These are phyloP conservation scores for Vaccinium macrocarpon DNA, from an alignment of 148 eudicot species.

Conservation along the genomic window DNA sequence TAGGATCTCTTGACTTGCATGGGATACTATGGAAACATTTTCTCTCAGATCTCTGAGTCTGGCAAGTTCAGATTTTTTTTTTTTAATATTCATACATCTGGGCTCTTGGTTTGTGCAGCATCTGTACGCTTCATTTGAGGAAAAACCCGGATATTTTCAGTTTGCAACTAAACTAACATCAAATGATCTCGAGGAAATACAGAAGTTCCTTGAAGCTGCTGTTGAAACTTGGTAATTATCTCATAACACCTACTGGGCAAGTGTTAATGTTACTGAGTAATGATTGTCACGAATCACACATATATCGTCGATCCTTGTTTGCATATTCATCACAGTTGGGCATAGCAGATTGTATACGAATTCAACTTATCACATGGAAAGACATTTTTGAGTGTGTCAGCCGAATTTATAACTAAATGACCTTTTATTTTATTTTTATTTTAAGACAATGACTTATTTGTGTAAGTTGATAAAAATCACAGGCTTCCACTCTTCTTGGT, in stretches of 20 bases:
- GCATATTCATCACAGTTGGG: background rate
- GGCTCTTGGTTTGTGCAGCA: constrained; percentile 47
- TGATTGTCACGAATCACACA: background rate
- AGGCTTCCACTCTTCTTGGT: background rate
- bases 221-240: constrained; percentile 41
- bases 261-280: background rate
- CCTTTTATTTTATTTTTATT: background rate
- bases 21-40: background rate
- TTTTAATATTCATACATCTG: background rate
- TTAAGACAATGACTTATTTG: background rate
- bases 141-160: constrained; percentile 73
- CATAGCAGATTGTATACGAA: background rate
- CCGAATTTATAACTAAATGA: background rate
- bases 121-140: constrained; percentile 78
- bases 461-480: background rate
- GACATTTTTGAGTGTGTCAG: background rate
- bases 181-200: constrained; percentile 90
- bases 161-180: constrained; percentile 82
- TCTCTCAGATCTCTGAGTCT: background rate
- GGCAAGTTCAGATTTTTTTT: background rate
- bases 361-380: background rate
- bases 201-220: constrained; percentile 84
- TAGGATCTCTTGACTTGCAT: background rate
- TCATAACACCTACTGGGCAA: background rate
- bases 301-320: background rate